Evolutionary conservation across 2,329 filamentous ascomycete genomes (phyloP).

Genomic region (Leptosphaerulina australis): DNA sequence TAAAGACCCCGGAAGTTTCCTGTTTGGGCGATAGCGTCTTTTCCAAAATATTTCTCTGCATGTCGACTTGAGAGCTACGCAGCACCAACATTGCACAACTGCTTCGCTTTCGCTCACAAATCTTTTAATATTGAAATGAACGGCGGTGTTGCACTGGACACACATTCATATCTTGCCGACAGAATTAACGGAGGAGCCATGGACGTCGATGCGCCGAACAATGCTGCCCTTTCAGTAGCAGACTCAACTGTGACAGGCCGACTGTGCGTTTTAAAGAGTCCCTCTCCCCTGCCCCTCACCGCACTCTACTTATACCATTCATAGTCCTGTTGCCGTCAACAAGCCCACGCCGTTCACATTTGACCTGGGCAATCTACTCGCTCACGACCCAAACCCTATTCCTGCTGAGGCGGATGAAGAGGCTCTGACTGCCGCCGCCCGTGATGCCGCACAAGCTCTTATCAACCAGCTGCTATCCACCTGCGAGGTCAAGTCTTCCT

Average conservation of each 20-base stretch:
- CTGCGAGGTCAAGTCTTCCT: conserved; percentile 75
- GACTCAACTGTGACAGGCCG: conserved; percentile 42
- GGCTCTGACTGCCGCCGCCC: conserved; percentile 73
- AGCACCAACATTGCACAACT: conserved; percentile 6
- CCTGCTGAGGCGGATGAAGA: conserved; percentile 65
- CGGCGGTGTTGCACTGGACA: conserved; percentile 34
- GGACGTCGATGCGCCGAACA: conserved; percentile 34
- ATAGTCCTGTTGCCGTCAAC: conserved; percentile 50
- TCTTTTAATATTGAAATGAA: conserved; percentile 37
- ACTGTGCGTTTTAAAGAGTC: conserved; percentile 32
- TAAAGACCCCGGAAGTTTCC: conserved; percentile 30
- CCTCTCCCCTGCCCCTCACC: conserved; percentile 3
- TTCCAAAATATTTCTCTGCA: conserved; percentile 28
- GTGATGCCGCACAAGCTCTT: conserved; percentile 88
- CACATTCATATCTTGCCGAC: conserved; percentile 37
- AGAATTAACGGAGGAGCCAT: conserved; percentile 43
- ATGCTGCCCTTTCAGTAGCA: conserved; percentile 39
- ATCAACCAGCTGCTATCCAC: conserved; percentile 94
- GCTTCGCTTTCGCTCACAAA: conserved; percentile 1
- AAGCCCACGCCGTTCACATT: conserved; percentile 92
- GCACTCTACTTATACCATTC: conserved; percentile 13
- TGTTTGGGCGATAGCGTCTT: conserved; percentile 6
- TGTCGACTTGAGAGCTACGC: conserved; percentile 1
- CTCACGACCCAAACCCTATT: conserved; percentile 85
- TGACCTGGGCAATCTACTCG: conserved; percentile 85